Conservation (phyloP, 2,329 filamentous ascomycete species). For the Botrytis aclada region DNA sequence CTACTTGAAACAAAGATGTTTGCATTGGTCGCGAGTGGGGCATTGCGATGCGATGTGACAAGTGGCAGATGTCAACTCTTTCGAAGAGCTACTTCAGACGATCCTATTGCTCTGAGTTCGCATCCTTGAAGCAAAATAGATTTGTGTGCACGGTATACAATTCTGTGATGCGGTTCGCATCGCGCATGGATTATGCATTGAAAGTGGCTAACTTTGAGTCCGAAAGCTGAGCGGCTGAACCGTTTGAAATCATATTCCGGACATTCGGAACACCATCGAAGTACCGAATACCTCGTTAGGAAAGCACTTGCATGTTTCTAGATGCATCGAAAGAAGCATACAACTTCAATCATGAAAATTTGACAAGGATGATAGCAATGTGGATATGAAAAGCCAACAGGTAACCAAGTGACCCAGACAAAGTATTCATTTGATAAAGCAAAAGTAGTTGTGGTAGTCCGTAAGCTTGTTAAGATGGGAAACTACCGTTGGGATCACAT, state of each 20-base stretch:
- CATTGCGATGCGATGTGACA: neutral
- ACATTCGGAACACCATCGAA: neutral
- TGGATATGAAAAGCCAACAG: neutral
- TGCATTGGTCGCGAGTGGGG: neutral
- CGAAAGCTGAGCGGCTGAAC: neutral
- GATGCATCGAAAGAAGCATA: neutral
- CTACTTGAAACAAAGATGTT: neutral
- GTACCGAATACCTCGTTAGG: neutral
- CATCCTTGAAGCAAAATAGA: neutral
- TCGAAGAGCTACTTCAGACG: neutral
- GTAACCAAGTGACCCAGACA: neutral
- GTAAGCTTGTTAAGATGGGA: neutral
- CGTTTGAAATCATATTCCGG: neutral
- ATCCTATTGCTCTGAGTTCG: neutral
- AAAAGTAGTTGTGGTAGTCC: neutral
- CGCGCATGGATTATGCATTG: neutral
- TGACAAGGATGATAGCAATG: neutral
- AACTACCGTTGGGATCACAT: neutral
- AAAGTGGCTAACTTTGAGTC: neutral
- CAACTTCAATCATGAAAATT: neutral
- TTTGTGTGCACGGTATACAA: neutral
- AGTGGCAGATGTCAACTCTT: neutral
- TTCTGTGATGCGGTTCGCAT: neutral
- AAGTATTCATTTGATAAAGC: neutral
- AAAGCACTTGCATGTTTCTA: neutral